phyloP scores from a whole-genome alignment of 805 yeast species.

The Jamesozyma spencerorum region DNA sequence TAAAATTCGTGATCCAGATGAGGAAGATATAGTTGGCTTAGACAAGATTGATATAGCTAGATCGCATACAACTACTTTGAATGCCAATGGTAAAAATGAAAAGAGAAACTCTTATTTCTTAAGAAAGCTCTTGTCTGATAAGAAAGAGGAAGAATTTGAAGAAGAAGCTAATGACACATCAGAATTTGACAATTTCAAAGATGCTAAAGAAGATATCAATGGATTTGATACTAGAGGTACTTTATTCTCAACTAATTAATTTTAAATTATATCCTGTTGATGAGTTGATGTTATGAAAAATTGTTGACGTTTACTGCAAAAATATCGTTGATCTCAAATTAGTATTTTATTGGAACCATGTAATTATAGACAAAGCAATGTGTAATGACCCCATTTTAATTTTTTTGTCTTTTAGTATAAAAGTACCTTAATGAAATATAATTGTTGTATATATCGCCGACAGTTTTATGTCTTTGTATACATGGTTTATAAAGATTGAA shows the following conservation, averaged over 20 bases:
- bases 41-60: slow-evolving; percentile 26
- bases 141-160: not conserved
- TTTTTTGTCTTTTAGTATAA: too few relatives aligned
- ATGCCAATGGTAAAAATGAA: slow-evolving; percentile 3
- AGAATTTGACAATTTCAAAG: slow-evolving; percentile 21
- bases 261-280: too few relatives aligned
- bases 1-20: slow-evolving; percentile 28
- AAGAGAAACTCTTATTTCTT: slow-evolving; percentile 11
- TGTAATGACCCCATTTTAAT: not conserved
- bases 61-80: slow-evolving; percentile 19
- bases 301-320: too few relatives aligned
- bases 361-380: not conserved
- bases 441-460: too few relatives aligned
- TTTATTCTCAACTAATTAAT: slow-evolving; percentile 13
- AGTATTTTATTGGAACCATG: too few relatives aligned
- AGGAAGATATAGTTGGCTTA: slow-evolving; percentile 27
- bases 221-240: slow-evolving; percentile 24
- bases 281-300: too few relatives aligned
- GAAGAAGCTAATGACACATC: slow-evolving; percentile 3
- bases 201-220: slow-evolving; percentile 23
- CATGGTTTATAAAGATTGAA: too few relatives aligned
- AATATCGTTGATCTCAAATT: too few relatives aligned
- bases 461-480: too few relatives aligned
- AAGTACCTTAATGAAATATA: not conserved
- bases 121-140: not conserved